These are phyloP conservation scores for Corchorus capsularis DNA, from an alignment of 345 rosid species.

Conservation along the genomic window DNA sequence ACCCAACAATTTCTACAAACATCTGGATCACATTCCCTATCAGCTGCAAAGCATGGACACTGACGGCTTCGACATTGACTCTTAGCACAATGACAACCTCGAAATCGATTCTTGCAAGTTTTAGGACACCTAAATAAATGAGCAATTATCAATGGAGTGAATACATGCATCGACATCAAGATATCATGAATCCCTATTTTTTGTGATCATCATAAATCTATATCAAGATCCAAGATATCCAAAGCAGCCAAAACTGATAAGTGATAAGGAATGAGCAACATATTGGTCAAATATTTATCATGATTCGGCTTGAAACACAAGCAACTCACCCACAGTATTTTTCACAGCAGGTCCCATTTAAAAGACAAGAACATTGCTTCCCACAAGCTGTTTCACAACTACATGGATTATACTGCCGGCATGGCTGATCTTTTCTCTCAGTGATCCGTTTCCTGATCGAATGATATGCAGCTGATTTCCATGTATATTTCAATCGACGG, in stretches of 20 bases:
- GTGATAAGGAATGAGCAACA: neutral
- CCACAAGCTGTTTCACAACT: conserved; percentile 90
- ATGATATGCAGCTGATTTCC: conserved; percentile 96
- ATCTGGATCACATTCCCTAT: conserved; percentile 99
- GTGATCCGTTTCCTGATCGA: conserved; percentile 88
- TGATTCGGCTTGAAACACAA: conserved; percentile 17
- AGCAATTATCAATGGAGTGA: conserved; percentile 19
- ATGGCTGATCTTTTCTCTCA: conserved; percentile 97
- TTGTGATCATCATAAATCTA: neutral
- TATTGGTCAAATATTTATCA: neutral
- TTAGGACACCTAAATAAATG: conserved; percentile 77
- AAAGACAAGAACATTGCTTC: conserved; percentile 88
- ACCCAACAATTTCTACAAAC: conserved; percentile 99
- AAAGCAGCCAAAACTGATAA: neutral
- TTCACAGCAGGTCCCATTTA: conserved; percentile 98
- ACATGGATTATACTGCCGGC: conserved; percentile 98
- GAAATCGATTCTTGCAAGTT: conserved; percentile 94
- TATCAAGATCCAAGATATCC: neutral
- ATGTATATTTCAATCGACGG: conserved; percentile 96
- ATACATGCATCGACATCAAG: conserved; percentile 19
- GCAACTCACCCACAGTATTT: conserved; percentile 95
- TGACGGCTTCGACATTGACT: conserved; percentile 99
- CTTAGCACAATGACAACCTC: conserved; percentile 99
- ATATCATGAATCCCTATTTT: neutral
- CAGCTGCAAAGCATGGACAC: conserved; percentile 99